Evolutionary conservation across 2,329 filamentous ascomycete genomes (phyloP).

Genomic region (Paecilomyces niveus): DNA sequence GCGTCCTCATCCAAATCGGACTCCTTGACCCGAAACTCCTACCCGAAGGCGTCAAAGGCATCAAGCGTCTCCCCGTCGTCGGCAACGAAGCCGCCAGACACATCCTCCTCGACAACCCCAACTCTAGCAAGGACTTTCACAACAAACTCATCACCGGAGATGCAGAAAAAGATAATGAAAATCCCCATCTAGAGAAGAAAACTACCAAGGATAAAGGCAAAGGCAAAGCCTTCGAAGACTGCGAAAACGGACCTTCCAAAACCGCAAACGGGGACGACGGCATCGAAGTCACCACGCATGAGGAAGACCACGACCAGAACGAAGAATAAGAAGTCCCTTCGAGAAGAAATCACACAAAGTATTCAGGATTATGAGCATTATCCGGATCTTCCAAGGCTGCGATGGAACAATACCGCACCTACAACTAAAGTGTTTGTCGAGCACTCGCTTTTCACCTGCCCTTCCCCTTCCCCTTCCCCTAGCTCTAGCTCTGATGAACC

Average conservation of each 20-base stretch:
- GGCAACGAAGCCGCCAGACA: slow-evolving; percentile 33
- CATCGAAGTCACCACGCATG: background rate
- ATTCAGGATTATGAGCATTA: background rate
- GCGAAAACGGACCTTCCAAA: background rate
- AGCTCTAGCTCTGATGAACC: background rate
- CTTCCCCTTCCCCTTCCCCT: background rate
- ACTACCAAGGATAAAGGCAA: background rate
- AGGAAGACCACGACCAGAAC: background rate
- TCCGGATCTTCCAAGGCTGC: background rate
- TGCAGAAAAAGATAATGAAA: background rate
- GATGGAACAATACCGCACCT: background rate
- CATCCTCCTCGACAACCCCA: slow-evolving; percentile 32
- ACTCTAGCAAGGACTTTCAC: slow-evolving; percentile 27
- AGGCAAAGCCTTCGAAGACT: background rate
- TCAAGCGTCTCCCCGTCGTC: slow-evolving; percentile 33
- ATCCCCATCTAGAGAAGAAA: background rate
- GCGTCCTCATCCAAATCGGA: slow-evolving; percentile 52
- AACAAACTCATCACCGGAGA: slow-evolving; percentile 19
- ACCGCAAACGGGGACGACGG: background rate
- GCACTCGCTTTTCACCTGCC: background rate
- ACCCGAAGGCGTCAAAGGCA: slow-evolving; percentile 36
- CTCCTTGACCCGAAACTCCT: slow-evolving; percentile 51
- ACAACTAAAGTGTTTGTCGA: background rate
- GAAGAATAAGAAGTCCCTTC: background rate
- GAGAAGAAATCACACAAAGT: background rate